Evolutionary conservation across 352 stramenopile genomes (phyloP), one percentile per base, ranked within the genome.

Genomic region (Pythium periplocum): DNA sequence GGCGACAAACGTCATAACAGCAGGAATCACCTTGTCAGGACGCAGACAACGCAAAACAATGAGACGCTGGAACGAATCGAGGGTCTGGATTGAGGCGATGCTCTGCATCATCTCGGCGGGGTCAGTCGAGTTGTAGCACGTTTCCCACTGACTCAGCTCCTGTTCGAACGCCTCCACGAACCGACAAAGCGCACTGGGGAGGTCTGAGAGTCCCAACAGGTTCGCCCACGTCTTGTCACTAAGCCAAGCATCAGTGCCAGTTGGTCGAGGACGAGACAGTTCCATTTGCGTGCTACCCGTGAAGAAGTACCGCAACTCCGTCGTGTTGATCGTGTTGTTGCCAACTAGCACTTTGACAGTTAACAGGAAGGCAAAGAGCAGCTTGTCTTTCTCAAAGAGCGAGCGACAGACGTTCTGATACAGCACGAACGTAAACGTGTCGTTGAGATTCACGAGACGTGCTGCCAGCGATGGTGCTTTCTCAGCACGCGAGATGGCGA

Each of bases 371-470:
- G 87, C 92, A 56, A 98, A 98, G 4, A 98, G 69, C 36, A 98
- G 67, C 59, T 98, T 98, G 71, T 98, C 86, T 49, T 97, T 97
- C 63, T 98, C 95, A 65, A 98, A 98, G 6, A 98, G 72, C 36
- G 90, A 97, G 4, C 95, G 84, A 61, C 95, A 98, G n/a, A 98
- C 90, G 61, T 98, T 98, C 45, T 87, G 74, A 67, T 98, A 98
- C 50, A 98, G 66, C 43, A 96, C 83, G 50, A 84, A 96, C 35
- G 93, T 98, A 56, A 98, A 98, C 30, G 85, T 92, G n/a, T 97
- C 86, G 57, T 97, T 98, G 7, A 98, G 69, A 48, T 94, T 94
- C 10, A 60, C 48, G 4, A 98, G 66, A 2, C 95, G 83, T 4
- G 90, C 77, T 6, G 87, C 71, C 26, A 98, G 61, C 10, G 86